Evolutionary conservation across 495 filamentous ascomycete species (phyloP).

Genomic region (Penicillium macrosclerotiorum): DNA sequence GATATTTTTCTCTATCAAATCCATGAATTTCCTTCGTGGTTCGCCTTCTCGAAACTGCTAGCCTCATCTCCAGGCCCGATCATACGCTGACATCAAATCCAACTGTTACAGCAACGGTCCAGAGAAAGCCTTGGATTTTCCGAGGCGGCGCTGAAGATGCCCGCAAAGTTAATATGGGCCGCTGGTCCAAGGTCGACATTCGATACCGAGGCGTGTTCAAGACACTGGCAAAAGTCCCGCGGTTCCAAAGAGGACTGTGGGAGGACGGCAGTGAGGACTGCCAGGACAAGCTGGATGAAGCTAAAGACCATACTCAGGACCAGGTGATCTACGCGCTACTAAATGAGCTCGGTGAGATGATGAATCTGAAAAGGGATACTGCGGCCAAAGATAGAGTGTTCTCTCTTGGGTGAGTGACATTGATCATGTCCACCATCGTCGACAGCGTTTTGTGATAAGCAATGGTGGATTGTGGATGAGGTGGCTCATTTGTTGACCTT

Average conservation of each 20-base stretch:
- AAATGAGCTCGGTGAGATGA: slow-evolving; percentile 20
- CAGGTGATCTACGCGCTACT: slow-evolving; percentile 32
- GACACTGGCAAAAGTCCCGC: slow-evolving; percentile 25
- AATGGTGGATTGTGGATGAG: background rate
- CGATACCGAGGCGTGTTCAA: slow-evolving; percentile 30
- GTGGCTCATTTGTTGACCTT: background rate
- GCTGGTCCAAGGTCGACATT: slow-evolving; percentile 29
- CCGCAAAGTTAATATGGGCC: slow-evolving; percentile 14
- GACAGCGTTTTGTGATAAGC: no score
- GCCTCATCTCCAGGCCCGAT: background rate
- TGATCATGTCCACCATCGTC: background rate
- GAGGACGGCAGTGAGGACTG: slow-evolving; percentile 8
- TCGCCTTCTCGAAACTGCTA: background rate
- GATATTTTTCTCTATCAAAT: no score
- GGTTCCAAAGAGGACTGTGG: slow-evolving; percentile 22
- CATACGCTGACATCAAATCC: background rate
- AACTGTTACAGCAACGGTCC: slow-evolving; percentile 14
- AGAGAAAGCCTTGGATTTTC: slow-evolving; percentile 29
- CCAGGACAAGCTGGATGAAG: background rate
- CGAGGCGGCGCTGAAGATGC: slow-evolving; percentile 16
- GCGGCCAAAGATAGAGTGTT: slow-evolving; percentile 7
- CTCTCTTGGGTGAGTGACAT: slow-evolving; percentile 17
- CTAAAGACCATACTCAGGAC: slow-evolving; percentile 15
- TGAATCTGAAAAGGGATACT: slow-evolving; percentile 17
- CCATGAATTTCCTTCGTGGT: background rate